Base-by-base conservation (phyloP, 331 rosid genomes). In the Malus hybrid region DNA sequence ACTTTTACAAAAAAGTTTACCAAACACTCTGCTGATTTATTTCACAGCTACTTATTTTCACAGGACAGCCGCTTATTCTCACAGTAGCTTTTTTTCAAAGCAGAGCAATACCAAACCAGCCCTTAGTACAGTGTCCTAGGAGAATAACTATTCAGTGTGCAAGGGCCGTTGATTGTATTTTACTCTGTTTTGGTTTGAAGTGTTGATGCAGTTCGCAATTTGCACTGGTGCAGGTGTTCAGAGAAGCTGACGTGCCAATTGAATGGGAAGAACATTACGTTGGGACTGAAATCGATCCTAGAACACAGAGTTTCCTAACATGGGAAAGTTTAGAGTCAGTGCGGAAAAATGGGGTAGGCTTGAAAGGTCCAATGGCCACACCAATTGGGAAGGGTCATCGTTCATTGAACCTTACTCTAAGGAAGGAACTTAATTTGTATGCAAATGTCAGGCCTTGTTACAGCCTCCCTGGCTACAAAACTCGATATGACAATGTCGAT, bases 291-390 rank as follows among this genome's bases (percentile, higher is more conserved):
- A 86, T 93, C 10, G 98, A 93, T 81, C 96, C 97, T 7, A 83
- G 91, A 80, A 93, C 98, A 6, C 93, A 91, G 80, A 93, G 98
- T 85, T 93, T 90, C 72, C 83, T 93, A 1, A 93, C 98, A 80
- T 93, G 96, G 98, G 98, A 93, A 81, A 93, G 98, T 81, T 85
- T 93, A 66, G 98, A 91, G 78, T 93, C 98, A 0, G 96, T 93
- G 10, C 79, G 94, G 72, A 74, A 29, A 76, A 93, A 93, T 76
- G 33, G 77, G 87, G 98, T 93, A 39, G 98, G 98, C 80, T 85
- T 93, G 91, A 93, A 93, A 87, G 98, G 98, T 42, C 98, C 98
- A 13, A 93, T 93, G 98, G 97, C 98, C 56, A 93, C 98, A 33
- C 98, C 98, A 16, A 91, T 93, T 82, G 98, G 98, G 62, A 93